These are phyloP conservation scores for Scenedesmus sp. DNA, from an alignment of 163 green algal genomes.

Conservation along the genomic window DNA sequence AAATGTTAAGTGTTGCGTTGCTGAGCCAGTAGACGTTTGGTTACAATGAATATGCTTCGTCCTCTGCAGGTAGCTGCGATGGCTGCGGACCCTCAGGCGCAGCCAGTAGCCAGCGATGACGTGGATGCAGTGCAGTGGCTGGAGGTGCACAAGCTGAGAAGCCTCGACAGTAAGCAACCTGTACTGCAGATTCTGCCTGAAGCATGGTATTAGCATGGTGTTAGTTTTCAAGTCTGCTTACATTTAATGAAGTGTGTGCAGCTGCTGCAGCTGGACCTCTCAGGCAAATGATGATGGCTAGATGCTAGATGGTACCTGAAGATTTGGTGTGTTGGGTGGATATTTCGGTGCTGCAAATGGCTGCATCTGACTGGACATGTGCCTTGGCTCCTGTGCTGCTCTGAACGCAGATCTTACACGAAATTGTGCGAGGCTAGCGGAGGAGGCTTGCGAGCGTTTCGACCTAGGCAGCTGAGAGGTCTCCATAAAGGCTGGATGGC, in stretches of 20 bases:
- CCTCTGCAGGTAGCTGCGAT: constrained; percentile 38
- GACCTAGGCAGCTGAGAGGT: constrained; percentile 13
- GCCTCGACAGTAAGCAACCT: constrained; percentile 10
- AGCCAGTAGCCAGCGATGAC: constrained; percentile 33
- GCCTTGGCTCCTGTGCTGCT: not conserved
- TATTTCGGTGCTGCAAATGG: not conserved
- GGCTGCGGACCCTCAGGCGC: constrained; percentile 7
- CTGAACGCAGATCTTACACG: constrained; percentile 38
- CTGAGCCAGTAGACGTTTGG: not conserved
- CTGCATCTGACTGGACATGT: not conserved
- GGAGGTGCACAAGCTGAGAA: constrained; percentile 10
- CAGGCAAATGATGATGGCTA: too few relatives aligned
- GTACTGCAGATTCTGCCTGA: not conserved
- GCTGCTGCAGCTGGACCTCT: too few relatives aligned
- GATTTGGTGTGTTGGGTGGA: not conserved
- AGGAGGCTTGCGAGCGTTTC: constrained; percentile 37
- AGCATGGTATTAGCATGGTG: not conserved
- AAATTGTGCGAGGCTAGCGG: constrained; percentile 37
- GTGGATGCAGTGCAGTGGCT: constrained; percentile 41
- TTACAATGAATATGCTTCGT: not conserved
- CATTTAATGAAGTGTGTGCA: too few relatives aligned
- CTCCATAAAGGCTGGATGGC: not conserved
- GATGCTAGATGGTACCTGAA: not conserved
- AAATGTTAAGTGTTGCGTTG: too few relatives aligned
- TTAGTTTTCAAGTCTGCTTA: too few relatives aligned